Evolutionary conservation across 2,329 filamentous ascomycete species (phyloP).

Genomic region (Claviceps citrina): DNA sequence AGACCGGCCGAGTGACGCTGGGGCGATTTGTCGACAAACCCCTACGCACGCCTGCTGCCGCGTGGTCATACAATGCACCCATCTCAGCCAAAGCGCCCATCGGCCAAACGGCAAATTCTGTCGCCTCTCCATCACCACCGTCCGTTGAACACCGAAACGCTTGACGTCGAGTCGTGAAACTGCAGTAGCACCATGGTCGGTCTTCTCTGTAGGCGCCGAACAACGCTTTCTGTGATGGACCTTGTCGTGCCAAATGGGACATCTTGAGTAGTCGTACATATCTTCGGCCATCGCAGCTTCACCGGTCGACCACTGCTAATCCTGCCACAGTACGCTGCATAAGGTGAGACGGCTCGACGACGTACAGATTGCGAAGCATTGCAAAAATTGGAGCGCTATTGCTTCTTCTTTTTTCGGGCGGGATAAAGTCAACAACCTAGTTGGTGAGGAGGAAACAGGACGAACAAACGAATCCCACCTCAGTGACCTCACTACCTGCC

Average conservation of each 20-base stretch:
- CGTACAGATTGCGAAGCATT: no score
- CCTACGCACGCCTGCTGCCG: neutral
- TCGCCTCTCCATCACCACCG: neutral
- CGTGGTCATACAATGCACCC: no score
- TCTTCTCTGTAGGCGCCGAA: neutral
- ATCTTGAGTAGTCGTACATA: neutral
- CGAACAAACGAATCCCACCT: no score
- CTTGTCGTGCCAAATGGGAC: neutral
- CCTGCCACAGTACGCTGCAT: no score
- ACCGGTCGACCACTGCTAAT: neutral
- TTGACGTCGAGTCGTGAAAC: neutral
- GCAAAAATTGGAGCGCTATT: no score
- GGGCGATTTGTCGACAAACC: no score
- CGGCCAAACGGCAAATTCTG: conserved; percentile 3
- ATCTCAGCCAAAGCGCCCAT: conserved; percentile 3
- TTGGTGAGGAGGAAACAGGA: no score
- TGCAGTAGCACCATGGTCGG: neutral
- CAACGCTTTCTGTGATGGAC: neutral
- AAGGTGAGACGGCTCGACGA: no score
- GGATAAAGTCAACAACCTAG: no score
- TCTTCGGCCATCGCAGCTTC: neutral
- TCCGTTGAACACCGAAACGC: neutral
- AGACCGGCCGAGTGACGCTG: neutral
- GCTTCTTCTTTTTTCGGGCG: no score
- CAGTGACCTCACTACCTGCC: no score